Percentiles rank a stretch among this genome's conserved stretches.
phyloP scores from a whole-genome alignment of 2,329 filamentous ascomycete genomes.

The Penicillium digitatum region DNA sequence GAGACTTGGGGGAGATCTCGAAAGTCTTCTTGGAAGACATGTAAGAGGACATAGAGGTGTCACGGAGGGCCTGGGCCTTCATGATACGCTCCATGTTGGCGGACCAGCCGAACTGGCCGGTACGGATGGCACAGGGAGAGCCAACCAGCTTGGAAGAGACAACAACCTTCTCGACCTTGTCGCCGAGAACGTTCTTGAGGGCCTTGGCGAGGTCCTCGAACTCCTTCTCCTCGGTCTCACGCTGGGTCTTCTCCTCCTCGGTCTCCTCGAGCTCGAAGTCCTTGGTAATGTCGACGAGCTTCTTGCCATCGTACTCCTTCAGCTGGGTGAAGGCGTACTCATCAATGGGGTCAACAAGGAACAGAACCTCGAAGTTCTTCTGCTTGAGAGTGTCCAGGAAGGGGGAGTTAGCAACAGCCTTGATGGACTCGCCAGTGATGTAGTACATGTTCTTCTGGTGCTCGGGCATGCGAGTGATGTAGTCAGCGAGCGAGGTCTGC shows the following conservation, averaged over 20 bases:
- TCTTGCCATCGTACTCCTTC: constrained; percentile 99
- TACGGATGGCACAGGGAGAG: constrained; percentile 96
- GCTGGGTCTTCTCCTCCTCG: constrained; percentile 95
- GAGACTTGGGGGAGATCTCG: constrained; percentile 97
- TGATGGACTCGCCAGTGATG: constrained; percentile 99
- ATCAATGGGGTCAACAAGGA: constrained; percentile 98
- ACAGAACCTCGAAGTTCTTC: constrained; percentile 99
- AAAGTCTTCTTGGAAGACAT: constrained; percentile 99
- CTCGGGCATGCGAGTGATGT: constrained; percentile 98
- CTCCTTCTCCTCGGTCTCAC: constrained; percentile 97
- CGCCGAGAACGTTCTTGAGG: constrained; percentile 97
- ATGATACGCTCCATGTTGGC: constrained; percentile 99
- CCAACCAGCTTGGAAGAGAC: constrained; percentile 95
- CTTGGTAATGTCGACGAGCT: constrained; percentile 99
- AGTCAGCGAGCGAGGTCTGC: constrained; percentile 90
- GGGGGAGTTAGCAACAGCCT: constrained; percentile 95
- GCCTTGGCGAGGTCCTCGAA: constrained; percentile 91
- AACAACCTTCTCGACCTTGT: constrained; percentile 99
- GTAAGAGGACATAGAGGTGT: constrained; percentile 99
- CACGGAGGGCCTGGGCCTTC: constrained; percentile 99
- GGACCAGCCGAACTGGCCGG: constrained; percentile 99
- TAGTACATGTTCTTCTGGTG: constrained; percentile 99
- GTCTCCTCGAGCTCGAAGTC: constrained; percentile 99
- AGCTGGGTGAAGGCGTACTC: constrained; percentile 99
- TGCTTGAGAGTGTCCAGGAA: constrained; percentile 98